phyloP scores from a whole-genome alignment of 2,329 filamentous ascomycete species.

The Lithohypha guttulata region DNA sequence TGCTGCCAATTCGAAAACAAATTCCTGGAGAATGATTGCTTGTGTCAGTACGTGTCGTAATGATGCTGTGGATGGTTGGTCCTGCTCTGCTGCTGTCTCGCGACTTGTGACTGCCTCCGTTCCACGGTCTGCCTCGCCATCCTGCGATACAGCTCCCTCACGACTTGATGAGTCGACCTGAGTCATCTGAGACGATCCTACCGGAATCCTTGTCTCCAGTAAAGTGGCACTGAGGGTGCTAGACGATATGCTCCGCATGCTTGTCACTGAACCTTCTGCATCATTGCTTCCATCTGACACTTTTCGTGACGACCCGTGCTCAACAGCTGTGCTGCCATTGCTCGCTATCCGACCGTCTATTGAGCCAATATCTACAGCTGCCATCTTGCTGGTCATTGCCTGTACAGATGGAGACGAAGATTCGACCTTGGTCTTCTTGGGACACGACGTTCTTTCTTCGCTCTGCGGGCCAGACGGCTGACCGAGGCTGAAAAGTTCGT shows the following conservation, averaged over 20 bases:
- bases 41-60: slow-evolving; percentile 73
- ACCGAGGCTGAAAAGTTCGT: slow-evolving; percentile 2
- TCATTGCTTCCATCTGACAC: not conserved
- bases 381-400: slow-evolving; percentile 9
- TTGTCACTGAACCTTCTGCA: not conserved
- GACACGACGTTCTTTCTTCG: not conserved
- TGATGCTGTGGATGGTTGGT: slow-evolving; percentile 41
- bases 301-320: slow-evolving; percentile 1
- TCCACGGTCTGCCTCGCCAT: slow-evolving; percentile 13
- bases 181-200: not conserved
- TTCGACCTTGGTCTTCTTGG: not conserved
- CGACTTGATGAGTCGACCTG: not conserved
- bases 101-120: slow-evolving; percentile 12
- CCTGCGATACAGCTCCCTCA: not conserved
- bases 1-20: slow-evolving; percentile 65
- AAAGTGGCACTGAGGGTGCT: slow-evolving; percentile 4
- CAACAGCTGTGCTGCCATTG: not conserved
- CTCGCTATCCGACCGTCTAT: slow-evolving; percentile 13
- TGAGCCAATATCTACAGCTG: slow-evolving; percentile 12
- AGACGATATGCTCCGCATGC: not conserved
- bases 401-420: slow-evolving; percentile 11
- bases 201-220: slow-evolving; percentile 6
- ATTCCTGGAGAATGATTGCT: slow-evolving; percentile 67
- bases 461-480: not conserved
- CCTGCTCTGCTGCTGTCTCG: not conserved